Base-by-base conservation (phyloP, 176 grass and related monocot species). In the Cenchrus americanus region DNA sequence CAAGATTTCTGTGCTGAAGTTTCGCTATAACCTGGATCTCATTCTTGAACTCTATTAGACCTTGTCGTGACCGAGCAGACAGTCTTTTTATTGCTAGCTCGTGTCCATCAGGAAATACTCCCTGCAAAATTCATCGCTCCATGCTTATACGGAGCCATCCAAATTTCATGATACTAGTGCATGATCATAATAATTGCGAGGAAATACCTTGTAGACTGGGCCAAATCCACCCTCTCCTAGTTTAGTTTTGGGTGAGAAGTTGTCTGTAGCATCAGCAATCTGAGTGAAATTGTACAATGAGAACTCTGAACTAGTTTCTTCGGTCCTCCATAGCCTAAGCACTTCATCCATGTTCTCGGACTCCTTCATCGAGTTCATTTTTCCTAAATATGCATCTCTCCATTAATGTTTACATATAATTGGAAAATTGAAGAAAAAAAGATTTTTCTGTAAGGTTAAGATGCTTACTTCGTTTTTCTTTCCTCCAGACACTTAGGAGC, bases 171-270 rank as follows among this genome's bases (percentile, higher is more conserved):
- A 41, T 53, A 77, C 13, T 47, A 46, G 46, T 64, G 62, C 32
- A 71, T 74, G 58, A 15, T 21, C 21, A 7, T 12, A 54, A 52
- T 77, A 70, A 1, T 71, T 14, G 13, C 14, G 64, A 22, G n/a
- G 55, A 75, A 80, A 68, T 68, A 85, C 91, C 89, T 93, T 96
- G 48, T 96, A 96, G 83, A 96, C 94, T 14, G 88, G 86, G 30
- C 94, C 94, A 87, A 96, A 96, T 34, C 86, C 91, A 60, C 91
- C 93, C 83, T 93, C 60, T 69, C 90, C 91, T 67, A 93, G 71
- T 83, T 86, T 87, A 17, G 85, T 91, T 10, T 23, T 32, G 6
- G 78, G 77, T 47, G 81, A 59, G 76, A 96, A 96, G 81, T 93
- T 91, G 26, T 72, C 15, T 69, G 94, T 96, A 65, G 86, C 94